Evolutionary conservation across 2,329 filamentous ascomycete species (phyloP).

Genomic region (Trichoderma semiorbis): DNA sequence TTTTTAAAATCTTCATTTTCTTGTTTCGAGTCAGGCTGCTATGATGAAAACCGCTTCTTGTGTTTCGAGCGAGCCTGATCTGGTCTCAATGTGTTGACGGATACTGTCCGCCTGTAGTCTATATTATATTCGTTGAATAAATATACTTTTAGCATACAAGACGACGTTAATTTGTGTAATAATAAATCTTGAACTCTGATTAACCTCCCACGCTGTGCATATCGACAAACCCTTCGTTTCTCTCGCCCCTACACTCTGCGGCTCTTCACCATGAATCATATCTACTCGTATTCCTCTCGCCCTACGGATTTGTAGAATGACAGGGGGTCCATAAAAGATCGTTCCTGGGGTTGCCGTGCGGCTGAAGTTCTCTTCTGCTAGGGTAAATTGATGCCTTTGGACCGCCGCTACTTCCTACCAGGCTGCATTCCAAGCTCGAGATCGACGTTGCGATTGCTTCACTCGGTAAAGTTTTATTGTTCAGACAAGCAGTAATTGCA

Average conservation of each 20-base stretch:
- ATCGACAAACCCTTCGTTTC: background rate
- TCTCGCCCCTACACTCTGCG: background rate
- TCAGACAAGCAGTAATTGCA: background rate
- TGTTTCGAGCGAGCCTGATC: background rate
- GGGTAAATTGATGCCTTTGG: background rate
- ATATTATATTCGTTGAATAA: background rate
- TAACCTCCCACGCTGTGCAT: background rate
- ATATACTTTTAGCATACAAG: background rate
- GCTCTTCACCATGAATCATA: background rate
- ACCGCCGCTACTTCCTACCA: background rate
- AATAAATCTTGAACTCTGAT: background rate
- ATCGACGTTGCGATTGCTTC: background rate
- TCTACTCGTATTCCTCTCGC: background rate
- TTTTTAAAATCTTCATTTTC: background rate
- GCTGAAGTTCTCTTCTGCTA: background rate
- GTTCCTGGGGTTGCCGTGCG: background rate
- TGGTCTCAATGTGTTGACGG: background rate
- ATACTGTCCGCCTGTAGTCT: background rate
- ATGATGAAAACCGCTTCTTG: background rate
- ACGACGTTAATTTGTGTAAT: background rate
- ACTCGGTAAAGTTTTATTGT: background rate
- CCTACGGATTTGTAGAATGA: background rate
- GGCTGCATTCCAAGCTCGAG: background rate
- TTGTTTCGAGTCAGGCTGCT: background rate
- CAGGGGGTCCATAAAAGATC: background rate